phyloP scores from a whole-genome alignment of 2,329 filamentous ascomycete species.

The Chaetomiaceae sp. region DNA sequence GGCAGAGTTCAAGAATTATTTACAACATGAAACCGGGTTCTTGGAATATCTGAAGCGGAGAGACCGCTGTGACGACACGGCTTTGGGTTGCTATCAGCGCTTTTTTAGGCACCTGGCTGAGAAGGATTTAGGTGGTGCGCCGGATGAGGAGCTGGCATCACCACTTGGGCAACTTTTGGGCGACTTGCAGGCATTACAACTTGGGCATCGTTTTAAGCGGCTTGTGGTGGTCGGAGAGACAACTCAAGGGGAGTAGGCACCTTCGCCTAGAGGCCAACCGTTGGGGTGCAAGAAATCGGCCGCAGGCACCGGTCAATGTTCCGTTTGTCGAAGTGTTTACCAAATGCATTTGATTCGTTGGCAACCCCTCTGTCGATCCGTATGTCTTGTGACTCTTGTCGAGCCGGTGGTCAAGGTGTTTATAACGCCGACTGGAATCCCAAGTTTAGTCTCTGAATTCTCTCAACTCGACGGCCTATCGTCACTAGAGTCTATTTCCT shows the following conservation, averaged over 20 bases:
- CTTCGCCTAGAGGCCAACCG: too few species aligned
- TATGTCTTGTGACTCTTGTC: background rate
- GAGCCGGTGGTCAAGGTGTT: background rate
- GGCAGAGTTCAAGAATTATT: background rate
- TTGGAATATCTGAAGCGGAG: background rate
- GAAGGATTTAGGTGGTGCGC: slow-evolving; percentile 1
- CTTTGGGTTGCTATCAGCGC: background rate
- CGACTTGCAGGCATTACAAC: background rate
- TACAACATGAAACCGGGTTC: background rate
- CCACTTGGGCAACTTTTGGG: background rate
- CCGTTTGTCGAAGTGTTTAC: background rate
- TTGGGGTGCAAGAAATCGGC: too few species aligned
- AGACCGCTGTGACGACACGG: background rate
- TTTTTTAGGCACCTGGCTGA: slow-evolving; percentile 1
- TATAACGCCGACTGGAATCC: background rate
- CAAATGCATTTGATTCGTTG: background rate
- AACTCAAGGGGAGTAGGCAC: too few species aligned
- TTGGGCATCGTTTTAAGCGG: too few species aligned
- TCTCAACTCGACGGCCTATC: background rate
- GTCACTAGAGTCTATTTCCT: background rate
- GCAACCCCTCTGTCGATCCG: background rate
- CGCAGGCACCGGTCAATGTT: too few species aligned
- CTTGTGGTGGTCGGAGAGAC: too few species aligned
- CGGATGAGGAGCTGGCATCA: background rate
- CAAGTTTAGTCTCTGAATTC: background rate